Evolutionary conservation across 2,329 filamentous ascomycete genomes (phyloP).

Genomic region (Boeremia exigua): DNA sequence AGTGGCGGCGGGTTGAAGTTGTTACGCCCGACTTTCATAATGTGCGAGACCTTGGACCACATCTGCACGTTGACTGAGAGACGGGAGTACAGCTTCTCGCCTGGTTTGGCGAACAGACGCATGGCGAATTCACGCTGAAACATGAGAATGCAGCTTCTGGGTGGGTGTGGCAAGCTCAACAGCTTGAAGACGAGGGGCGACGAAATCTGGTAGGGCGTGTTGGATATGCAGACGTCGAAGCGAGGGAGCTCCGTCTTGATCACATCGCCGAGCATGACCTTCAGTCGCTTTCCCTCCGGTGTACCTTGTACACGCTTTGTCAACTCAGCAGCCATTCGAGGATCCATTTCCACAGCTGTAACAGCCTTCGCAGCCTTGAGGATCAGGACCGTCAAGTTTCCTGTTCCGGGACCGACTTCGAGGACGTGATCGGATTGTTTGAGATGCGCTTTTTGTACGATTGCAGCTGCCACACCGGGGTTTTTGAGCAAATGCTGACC

Average conservation of each 20-base stretch:
- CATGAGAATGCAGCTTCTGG: slow-evolving; percentile 88
- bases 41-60: slow-evolving; percentile 74
- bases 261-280: slow-evolving; percentile 88
- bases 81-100: slow-evolving; percentile 88
- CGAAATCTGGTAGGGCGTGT: slow-evolving; percentile 82
- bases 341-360: slow-evolving; percentile 90
- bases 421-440: slow-evolving; percentile 89
- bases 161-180: slow-evolving; percentile 79
- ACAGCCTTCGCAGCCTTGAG: slow-evolving; percentile 84
- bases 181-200: slow-evolving; percentile 92
- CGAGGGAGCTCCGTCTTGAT: slow-evolving; percentile 82
- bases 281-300: slow-evolving; percentile 76
- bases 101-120: slow-evolving; percentile 84
- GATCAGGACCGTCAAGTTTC: slow-evolving; percentile 88
- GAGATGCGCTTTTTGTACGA: slow-evolving; percentile 84
- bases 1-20: slow-evolving; percentile 96
- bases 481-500: slow-evolving; percentile 95
- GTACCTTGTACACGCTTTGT: slow-evolving; percentile 93
- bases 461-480: slow-evolving; percentile 80
- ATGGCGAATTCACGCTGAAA: slow-evolving; percentile 95
- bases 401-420: slow-evolving; percentile 89
- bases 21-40: slow-evolving; percentile 94
- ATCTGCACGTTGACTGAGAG: slow-evolving; percentile 93
- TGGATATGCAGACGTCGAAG: slow-evolving; percentile 82
- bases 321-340: slow-evolving; percentile 93